phyloP scores from a whole-genome alignment of 768 basidiomycete species.

The Leccinum fibrillosum region DNA sequence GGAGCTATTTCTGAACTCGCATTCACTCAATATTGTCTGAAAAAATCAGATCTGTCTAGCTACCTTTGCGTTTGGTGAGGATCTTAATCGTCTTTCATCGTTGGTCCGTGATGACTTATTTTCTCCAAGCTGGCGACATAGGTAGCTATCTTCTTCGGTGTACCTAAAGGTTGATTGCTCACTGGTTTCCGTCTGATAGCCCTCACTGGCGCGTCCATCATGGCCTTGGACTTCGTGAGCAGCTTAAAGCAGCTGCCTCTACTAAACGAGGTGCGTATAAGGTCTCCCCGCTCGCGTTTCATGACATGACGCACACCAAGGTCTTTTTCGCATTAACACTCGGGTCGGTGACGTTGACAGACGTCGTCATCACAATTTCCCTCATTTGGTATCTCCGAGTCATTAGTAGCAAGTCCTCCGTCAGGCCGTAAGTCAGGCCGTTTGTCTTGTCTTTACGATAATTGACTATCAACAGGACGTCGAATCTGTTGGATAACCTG shows the following conservation, averaged over 20 bases:
- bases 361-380: constrained; percentile 12
- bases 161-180: neutral
- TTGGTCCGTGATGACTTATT: neutral
- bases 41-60: constrained; percentile 2
- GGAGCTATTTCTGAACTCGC: neutral
- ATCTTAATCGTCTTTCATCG: neutral
- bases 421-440: constrained; percentile 3
- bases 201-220: constrained; percentile 2
- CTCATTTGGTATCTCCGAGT: constrained; percentile 7
- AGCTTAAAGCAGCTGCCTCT: neutral
- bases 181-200: neutral
- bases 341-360: constrained; percentile 15
- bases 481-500: constrained; percentile 3
- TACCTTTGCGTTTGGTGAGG: constrained; percentile 7
- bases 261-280: constrained; percentile 4
- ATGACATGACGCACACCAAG: neutral
- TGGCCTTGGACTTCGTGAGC: neutral
- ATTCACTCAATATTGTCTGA: neutral
- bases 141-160: neutral
- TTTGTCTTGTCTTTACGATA: neutral
- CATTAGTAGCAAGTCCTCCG: neutral
- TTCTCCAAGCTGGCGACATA: constrained; percentile 4
- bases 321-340: constrained; percentile 7
- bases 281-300: neutral
- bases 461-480: neutral